Evolutionary conservation across 2,329 filamentous ascomycete genomes (phyloP), one percentile per base, ranked within the genome.

Genomic region (Exserohilum turcica): DNA sequence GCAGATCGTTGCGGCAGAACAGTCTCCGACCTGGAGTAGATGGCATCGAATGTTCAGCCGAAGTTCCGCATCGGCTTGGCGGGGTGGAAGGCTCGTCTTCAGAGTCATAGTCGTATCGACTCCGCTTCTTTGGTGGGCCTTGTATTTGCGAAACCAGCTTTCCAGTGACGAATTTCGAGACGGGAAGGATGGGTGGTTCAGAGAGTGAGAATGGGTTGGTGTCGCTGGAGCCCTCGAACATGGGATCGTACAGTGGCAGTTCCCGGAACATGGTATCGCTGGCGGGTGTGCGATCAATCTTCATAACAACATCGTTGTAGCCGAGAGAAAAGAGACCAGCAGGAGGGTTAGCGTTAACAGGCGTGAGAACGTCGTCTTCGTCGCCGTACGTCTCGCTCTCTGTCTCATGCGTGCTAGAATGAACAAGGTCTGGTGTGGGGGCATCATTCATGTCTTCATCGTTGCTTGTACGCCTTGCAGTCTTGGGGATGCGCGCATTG

Each of bases 91-190:
- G 60, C 9, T 85, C 85, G 46, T 87, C 87, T 62, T 94, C 89
- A 51, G 91, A 86, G 35, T 83, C 81, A 64, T 95, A 94, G 49
- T 89, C 83, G 65, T 88, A 97, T n/a, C 93, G 85, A 64, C 91
- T 92, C 51, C 86, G 86, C 74, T 92, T 96, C 45, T 80, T 81
- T 0, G 86, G 86, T 7, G 89, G 88, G 2, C 84, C 84, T 35
- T 84, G 82, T 3, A 84, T 78, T 10, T 82, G 81, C 15, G 95
- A 82, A 21, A 86, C 84, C 73, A 97, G 86, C 61, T 90, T 89
- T 7, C 90, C 90, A 53, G 90, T 86, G 0, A 92, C 88, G 71
- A 89, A 96, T 71, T 92, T 96, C 66, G 90, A 96, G 2, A 97
- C 82, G 2, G 91, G 89, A 13, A 95, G 78, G 35, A 92, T 86